Evolutionary conservation across 495 filamentous ascomycete species (phyloP), one percentile per base, ranked within the genome.

Genomic region (Bathelium albidoporum): DNA sequence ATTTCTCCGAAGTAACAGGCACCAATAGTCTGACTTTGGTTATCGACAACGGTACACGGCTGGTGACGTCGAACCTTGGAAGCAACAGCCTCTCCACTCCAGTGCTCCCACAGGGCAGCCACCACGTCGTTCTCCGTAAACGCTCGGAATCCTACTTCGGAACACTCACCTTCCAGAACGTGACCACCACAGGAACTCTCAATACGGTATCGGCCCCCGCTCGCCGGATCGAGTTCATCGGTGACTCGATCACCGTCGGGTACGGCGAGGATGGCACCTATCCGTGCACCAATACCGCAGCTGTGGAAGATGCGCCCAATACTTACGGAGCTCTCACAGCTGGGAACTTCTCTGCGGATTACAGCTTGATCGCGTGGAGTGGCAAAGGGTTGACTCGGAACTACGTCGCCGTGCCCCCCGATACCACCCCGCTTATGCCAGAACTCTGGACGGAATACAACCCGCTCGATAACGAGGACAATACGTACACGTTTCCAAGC

Each of bases 361-460:
- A 67, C 34, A 67, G 62, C 53, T 16, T 67, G 22, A 58, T 67
- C 2, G 65, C 65, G 14, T 67, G 65, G 65, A 67, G 65, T 41
- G 65, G 65, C 20, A 67, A 49, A 58, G 65, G 65, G 22, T 29
- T 67, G 32, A 55, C 29, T 24, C 63, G 65, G 1, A 67, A 67
- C 43, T 67, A 67, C 44, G 65, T 65, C 20, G 11, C 55, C 20
- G 18, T 62, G n/a, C 18, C 55, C 3, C 31, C 49, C 12, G 65
- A 67, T 61, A 67, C 65, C 20, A 65, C 64, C 20, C 65, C 65
- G 22, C 31, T 67, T 20, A 65, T 67, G 65, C 65, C 65, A 34
- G 65, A 67, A 61, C 62, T 61, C 9, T 67, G 59, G 39, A 67
- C 65, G 4, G 64, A 64, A 12, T 67, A 67, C 41, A 58, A 53